Percentiles rank a stretch among this genome's conserved stretches.
Evolutionary conservation across 345 rosid species (phyloP).

Genomic region (Lepidium africanum): DNA sequence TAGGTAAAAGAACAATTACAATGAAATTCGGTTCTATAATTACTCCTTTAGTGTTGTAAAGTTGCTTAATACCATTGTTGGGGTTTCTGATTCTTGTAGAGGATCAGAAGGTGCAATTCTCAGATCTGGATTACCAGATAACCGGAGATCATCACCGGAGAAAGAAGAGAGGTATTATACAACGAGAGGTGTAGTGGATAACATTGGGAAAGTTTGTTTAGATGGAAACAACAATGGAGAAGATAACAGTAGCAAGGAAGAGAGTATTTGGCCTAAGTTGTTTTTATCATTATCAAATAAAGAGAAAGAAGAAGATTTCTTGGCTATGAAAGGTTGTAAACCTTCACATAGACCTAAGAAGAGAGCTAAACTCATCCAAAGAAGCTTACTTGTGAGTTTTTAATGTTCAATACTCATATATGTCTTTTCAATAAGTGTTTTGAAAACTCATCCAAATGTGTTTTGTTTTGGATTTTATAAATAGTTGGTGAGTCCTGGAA

Average conservation of each 20-base stretch:
- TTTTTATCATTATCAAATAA: constrained; percentile 59
- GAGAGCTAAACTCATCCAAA: constrained; percentile 80
- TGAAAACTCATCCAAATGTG: no score
- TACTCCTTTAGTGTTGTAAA: background rate
- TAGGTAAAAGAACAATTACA: constrained; percentile 17
- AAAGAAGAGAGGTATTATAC: constrained; percentile 74
- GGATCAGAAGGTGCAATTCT: constrained; percentile 40
- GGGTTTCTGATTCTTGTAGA: background rate
- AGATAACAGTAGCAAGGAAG: constrained; percentile 31
- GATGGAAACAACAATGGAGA: constrained; percentile 40
- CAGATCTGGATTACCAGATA: constrained; percentile 34
- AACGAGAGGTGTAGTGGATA: constrained; percentile 74
- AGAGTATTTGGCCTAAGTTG: constrained; percentile 63
- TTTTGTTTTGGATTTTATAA: background rate
- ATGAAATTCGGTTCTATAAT: background rate
- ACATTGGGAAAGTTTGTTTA: constrained; percentile 43
- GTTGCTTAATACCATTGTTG: background rate
- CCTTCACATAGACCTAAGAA: constrained; percentile 91
- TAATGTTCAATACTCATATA: background rate
- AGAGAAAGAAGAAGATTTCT: constrained; percentile 92
- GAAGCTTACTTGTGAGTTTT: constrained; percentile 60
- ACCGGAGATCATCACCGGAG: constrained; percentile 44
- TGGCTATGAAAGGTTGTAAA: constrained; percentile 94
- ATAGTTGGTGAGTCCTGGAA: constrained; percentile 87
- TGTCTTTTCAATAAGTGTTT: background rate